These are phyloP conservation scores for Turritis glabra DNA, from an alignment of 345 rosid genomes.

Conservation along the genomic window DNA sequence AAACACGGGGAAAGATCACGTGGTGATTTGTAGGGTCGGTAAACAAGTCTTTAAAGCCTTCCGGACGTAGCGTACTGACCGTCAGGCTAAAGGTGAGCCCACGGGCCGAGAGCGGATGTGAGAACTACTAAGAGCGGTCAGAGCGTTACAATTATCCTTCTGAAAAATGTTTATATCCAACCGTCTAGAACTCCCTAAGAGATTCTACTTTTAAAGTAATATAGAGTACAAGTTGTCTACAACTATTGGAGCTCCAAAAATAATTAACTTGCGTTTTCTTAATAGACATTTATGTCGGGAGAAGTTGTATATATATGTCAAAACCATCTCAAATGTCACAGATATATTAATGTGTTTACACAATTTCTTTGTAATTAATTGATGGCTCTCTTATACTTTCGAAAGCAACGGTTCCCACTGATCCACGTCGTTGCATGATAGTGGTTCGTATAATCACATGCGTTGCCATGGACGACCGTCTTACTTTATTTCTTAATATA, in stretches of 20 bases:
- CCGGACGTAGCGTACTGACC: too few relatives aligned
- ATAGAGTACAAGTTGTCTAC: slow-evolving; percentile 38
- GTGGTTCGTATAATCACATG: slow-evolving; percentile 40
- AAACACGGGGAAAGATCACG: too few relatives aligned
- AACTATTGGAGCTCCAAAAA: slow-evolving; percentile 2
- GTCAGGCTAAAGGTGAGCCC: too few relatives aligned
- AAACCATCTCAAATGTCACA: slow-evolving; percentile 33
- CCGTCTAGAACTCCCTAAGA: not conserved
- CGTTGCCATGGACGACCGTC: slow-evolving; percentile 31
- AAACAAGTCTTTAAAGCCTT: too few relatives aligned
- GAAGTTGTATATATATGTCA: slow-evolving; percentile 39
- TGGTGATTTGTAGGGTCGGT: too few relatives aligned
- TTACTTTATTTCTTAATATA: slow-evolving; percentile 23
- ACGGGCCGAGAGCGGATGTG: too few relatives aligned
- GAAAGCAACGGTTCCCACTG: slow-evolving; percentile 25
- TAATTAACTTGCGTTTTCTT: slow-evolving; percentile 18
- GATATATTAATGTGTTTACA: slow-evolving; percentile 3
- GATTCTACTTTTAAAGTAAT: not conserved
- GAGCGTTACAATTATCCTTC: too few relatives aligned
- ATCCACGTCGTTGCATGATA: slow-evolving; percentile 40
- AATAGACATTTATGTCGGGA: slow-evolving; percentile 27
- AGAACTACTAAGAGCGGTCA: too few relatives aligned
- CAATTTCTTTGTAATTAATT: not conserved
- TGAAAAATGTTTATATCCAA: not conserved
- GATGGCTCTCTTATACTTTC: slow-evolving; percentile 18